Evolutionary conservation across 345 rosid genomes (phyloP).

Genomic region (Citrus medica): DNA sequence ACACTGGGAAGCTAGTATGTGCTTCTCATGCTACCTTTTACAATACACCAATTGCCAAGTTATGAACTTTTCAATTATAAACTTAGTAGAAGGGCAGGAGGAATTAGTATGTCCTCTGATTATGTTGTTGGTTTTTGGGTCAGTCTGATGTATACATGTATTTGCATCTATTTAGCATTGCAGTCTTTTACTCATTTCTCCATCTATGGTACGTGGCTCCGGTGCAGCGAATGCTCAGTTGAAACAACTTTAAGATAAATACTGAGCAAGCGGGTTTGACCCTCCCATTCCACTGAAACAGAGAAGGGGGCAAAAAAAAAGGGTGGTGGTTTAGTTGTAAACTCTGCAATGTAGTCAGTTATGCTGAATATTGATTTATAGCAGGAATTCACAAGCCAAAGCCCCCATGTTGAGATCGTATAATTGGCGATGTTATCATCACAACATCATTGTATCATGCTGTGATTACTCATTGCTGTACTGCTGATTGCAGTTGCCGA

Average conservation of each 20-base stretch:
- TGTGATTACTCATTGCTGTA: no score
- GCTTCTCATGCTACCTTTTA: slow-evolving; percentile 65
- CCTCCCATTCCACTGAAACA: not conserved
- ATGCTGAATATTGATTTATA: not conserved
- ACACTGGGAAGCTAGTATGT: slow-evolving; percentile 45
- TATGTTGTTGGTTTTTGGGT: no score
- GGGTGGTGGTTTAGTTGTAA: not conserved
- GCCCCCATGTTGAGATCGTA: no score
- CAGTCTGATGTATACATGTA: no score
- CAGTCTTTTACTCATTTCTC: not conserved
- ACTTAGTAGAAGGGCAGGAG: not conserved
- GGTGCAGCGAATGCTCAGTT: no score
- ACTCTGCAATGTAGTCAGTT: not conserved
- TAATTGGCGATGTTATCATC: no score
- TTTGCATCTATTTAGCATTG: not conserved
- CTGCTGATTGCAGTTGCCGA: no score
- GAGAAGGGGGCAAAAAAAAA: no score
- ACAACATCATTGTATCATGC: no score
- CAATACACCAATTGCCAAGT: slow-evolving; percentile 35
- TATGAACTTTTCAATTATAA: not conserved
- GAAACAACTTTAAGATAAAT: no score
- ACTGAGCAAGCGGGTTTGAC: not conserved
- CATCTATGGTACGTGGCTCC: not conserved
- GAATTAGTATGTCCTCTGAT: no score
- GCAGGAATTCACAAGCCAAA: not conserved